phyloP scores from a whole-genome alignment of 169 alveolate species.

The Plasmodium malariae region DNA sequence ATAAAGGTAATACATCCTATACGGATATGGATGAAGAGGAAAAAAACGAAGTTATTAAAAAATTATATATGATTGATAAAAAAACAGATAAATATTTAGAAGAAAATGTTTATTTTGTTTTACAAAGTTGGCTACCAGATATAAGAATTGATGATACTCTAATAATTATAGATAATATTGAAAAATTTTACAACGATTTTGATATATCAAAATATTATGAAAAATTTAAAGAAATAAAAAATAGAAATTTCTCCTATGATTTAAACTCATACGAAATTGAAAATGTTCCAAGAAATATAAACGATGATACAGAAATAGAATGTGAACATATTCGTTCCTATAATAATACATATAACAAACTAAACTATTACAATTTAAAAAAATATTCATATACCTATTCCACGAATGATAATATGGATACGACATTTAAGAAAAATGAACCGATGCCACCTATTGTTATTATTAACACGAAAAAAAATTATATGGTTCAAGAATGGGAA shows the following conservation, averaged over 20 bases:
- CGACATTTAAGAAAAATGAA: slow-evolving; percentile 46
- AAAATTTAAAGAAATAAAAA: slow-evolving; percentile 37
- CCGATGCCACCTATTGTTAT: slow-evolving; percentile 67
- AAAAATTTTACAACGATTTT: slow-evolving; percentile 50
- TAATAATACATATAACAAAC: slow-evolving; percentile 57
- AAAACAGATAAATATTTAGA: slow-evolving; percentile 71
- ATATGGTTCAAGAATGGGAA: slow-evolving; percentile 73
- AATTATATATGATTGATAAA: slow-evolving; percentile 51
- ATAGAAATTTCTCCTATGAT: slow-evolving; percentile 24
- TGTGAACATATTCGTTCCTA: slow-evolving; percentile 52
- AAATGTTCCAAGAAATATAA: slow-evolving; percentile 56
- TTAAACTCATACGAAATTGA: slow-evolving; percentile 39
- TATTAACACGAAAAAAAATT: slow-evolving; percentile 61
- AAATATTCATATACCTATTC: slow-evolving; percentile 54
- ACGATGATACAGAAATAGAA: slow-evolving; percentile 61
- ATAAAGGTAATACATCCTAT: neutral
- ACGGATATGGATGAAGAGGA: slow-evolving; percentile 66
- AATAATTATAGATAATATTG: slow-evolving; percentile 47
- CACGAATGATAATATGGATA: slow-evolving; percentile 62
- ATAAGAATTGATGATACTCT: slow-evolving; percentile 70
- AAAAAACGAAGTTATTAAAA: slow-evolving; percentile 71
- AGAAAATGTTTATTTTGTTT: slow-evolving; percentile 58
- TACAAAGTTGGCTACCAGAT: slow-evolving; percentile 70
- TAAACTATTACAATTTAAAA: slow-evolving; percentile 46
- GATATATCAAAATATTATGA: slow-evolving; percentile 66